phyloP scores from a whole-genome alignment of 192 early-diverging fungal species.

The Funneliformis mosseae region DNA sequence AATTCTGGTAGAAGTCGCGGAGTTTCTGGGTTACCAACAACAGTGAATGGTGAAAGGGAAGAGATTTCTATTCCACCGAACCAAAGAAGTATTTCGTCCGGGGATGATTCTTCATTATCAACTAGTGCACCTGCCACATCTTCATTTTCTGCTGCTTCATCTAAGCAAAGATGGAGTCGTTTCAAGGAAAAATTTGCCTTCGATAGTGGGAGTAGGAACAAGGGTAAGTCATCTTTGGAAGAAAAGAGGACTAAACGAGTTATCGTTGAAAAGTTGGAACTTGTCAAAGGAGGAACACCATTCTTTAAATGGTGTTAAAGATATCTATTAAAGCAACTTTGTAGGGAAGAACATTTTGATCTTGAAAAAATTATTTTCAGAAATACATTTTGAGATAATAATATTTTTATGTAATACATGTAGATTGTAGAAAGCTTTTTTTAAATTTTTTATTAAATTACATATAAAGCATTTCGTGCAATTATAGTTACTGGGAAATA shows the following conservation, averaged over 20 bases:
- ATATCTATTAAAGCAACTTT: too few relatives aligned
- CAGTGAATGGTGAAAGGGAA: neutral
- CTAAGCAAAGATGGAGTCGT: slow-evolving; percentile 7
- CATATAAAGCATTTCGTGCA: too few relatives aligned
- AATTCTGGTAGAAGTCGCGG: neutral
- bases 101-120: slow-evolving; percentile 1
- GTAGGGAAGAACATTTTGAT: too few relatives aligned
- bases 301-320: slow-evolving; percentile 31
- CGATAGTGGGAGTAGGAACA: neutral
- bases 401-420: too few relatives aligned
- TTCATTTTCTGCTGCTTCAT: neutral
- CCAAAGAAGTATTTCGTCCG: neutral
- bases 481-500: too few relatives aligned
- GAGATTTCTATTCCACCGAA: neutral
- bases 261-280: slow-evolving; percentile 18
- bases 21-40: neutral
- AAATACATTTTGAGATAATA: too few relatives aligned
- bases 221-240: neutral
- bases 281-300: slow-evolving; percentile 23
- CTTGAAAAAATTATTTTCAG: too few relatives aligned
- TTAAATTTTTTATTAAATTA: too few relatives aligned
- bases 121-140: slow-evolving; percentile 11
- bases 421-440: too few relatives aligned
- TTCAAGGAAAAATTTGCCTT: slow-evolving; percentile 19
- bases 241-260: slow-evolving; percentile 4